Conservation (phyloP, 768 basidiomycete species). For the Pleurotus djamor region DNA sequence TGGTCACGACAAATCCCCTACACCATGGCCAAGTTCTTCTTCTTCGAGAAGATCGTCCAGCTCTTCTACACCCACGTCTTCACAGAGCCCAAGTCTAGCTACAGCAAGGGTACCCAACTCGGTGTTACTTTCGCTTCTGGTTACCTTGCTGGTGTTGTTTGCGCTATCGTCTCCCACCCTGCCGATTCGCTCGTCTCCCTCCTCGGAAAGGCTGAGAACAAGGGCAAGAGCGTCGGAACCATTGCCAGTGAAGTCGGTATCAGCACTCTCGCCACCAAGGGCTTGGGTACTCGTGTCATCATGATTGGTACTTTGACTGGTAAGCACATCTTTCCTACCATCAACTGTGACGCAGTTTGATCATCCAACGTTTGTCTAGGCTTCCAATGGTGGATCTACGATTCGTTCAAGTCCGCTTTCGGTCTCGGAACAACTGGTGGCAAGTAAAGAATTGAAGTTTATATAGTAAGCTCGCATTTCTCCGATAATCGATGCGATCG, state of each 20-base stretch:
- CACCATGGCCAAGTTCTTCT: constrained; percentile 99
- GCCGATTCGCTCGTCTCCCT: constrained; percentile 92
- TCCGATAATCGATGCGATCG: background rate
- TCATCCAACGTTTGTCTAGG: constrained; percentile 42
- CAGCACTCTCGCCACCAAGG: constrained; percentile 70
- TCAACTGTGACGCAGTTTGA: background rate
- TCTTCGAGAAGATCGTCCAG: constrained; percentile 87
- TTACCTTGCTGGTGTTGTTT: constrained; percentile 94
- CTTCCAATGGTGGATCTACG: constrained; percentile 96
- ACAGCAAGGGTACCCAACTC: constrained; percentile 83
- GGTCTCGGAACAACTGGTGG: constrained; percentile 88
- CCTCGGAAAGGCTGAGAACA: constrained; percentile 88
- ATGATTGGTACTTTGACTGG: constrained; percentile 69
- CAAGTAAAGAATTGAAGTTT: constrained; percentile 48
- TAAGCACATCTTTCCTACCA: constrained; percentile 12
- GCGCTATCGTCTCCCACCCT: constrained; percentile 94
- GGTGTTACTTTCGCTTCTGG: constrained; percentile 88
- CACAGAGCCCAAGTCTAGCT: constrained; percentile 72
- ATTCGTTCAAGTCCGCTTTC: constrained; percentile 81
- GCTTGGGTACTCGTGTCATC: constrained; percentile 82
- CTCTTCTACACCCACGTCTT: constrained; percentile 89
- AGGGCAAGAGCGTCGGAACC: constrained; percentile 71
- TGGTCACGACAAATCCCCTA: constrained; percentile 96
- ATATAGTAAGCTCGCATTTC: background rate
- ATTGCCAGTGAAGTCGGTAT: constrained; percentile 74